Conservation (phyloP, 2,329 filamentous ascomycete genomes). For the Diaporthe batatas region DNA sequence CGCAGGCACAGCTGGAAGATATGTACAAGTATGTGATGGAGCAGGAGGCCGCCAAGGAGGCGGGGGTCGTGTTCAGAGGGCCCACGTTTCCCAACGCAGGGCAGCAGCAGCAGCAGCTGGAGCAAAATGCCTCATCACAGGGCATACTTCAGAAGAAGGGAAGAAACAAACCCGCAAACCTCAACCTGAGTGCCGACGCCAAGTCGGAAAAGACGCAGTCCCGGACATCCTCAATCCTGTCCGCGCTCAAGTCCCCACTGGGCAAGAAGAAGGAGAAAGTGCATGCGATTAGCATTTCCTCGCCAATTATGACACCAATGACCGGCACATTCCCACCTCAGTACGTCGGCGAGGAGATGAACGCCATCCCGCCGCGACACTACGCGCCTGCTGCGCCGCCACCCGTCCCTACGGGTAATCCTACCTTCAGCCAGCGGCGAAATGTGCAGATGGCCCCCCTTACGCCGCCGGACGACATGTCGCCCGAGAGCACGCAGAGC, state of each 20-base stretch:
- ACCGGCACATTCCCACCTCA: constrained; percentile 68
- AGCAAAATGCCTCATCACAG: constrained; percentile 47
- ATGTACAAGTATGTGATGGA: constrained; percentile 95
- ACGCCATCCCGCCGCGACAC: constrained; percentile 67
- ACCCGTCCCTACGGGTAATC: constrained; percentile 64
- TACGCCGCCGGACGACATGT: constrained; percentile 58
- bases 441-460: constrained; percentile 56
- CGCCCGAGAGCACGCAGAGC: constrained; percentile 62
- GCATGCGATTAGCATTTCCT: constrained; percentile 71
- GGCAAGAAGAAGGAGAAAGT: constrained; percentile 67
- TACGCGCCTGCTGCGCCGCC: constrained; percentile 71
- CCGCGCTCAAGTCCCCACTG: constrained; percentile 71
- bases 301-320: constrained; percentile 75
- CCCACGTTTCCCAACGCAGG: constrained; percentile 53
- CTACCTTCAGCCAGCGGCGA: constrained; percentile 52
- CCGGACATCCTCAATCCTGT: constrained; percentile 70
- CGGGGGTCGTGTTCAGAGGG: constrained; percentile 63
- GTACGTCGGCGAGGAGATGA: constrained; percentile 69
- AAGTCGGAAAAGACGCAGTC: constrained; percentile 67
- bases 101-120: constrained; percentile 46
- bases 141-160: constrained; percentile 57
- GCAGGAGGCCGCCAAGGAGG: constrained; percentile 79
- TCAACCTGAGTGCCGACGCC: constrained; percentile 59
- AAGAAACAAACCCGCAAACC: constrained; percentile 62
- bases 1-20: constrained; percentile 86